Percentiles rank a stretch among this genome's conserved stretches.
Evolutionary conservation across 2,329 filamentous ascomycete species (phyloP).

Genomic region (Graphiopsis chlorocephala): DNA sequence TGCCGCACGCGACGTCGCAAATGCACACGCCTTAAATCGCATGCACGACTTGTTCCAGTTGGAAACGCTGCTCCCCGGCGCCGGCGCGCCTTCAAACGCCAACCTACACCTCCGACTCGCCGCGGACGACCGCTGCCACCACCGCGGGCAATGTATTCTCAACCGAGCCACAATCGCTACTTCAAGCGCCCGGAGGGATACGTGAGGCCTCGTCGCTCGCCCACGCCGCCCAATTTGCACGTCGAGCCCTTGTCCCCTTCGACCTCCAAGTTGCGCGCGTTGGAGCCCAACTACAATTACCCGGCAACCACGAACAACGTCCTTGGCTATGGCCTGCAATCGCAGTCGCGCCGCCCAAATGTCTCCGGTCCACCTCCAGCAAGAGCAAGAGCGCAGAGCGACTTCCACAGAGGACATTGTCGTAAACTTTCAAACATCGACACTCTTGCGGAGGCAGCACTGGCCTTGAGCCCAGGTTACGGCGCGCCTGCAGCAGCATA

Average conservation of each 20-base stretch:
- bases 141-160: slow-evolving; percentile 4
- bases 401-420: slow-evolving; percentile 25
- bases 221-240: slow-evolving; percentile 33
- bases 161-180: slow-evolving; percentile 23
- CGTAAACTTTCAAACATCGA: slow-evolving; percentile 41
- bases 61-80: slow-evolving; percentile 2
- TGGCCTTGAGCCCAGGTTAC: slow-evolving; percentile 36
- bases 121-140: slow-evolving; percentile 2
- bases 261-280: slow-evolving; percentile 22
- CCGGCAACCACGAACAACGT: slow-evolving; percentile 29
- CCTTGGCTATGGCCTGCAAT: neutral
- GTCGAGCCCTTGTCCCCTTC: slow-evolving; percentile 37
- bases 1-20: neutral
- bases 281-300: slow-evolving; percentile 37
- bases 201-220: slow-evolving; percentile 26
- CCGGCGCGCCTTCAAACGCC: slow-evolving; percentile 7
- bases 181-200: slow-evolving; percentile 29
- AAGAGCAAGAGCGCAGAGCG: slow-evolving; percentile 12
- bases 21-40: neutral
- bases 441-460: slow-evolving; percentile 43
- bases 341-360: slow-evolving; percentile 5
- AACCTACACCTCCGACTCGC: slow-evolving; percentile 9
- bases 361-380: neutral
- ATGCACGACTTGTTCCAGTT: neutral
- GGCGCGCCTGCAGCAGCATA: neutral